phyloP scores from a whole-genome alignment of 306 rosid genomes.

The Ormosia emarginata region DNA sequence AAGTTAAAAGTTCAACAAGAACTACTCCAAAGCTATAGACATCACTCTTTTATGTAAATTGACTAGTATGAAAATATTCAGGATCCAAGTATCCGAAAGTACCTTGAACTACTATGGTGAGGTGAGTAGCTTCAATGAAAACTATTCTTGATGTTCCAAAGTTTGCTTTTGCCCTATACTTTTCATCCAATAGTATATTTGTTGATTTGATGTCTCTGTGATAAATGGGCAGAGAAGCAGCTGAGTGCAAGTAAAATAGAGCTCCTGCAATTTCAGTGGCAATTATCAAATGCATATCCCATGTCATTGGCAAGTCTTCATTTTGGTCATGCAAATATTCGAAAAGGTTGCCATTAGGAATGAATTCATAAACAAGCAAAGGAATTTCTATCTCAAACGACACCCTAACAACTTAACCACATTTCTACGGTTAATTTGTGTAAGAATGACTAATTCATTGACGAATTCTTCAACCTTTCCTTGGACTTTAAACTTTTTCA shows the following conservation, averaged over 20 bases:
- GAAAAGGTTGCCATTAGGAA: slow-evolving; percentile 8
- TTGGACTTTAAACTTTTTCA: not conserved
- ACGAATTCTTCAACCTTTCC: slow-evolving; percentile 20
- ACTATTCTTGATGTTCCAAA: slow-evolving; percentile 23
- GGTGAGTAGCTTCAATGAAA: slow-evolving; percentile 10
- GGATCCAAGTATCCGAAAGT: slow-evolving; percentile 28
- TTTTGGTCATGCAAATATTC: slow-evolving; percentile 3
- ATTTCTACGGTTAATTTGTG: slow-evolving; percentile 26
- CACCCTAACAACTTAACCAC: slow-evolving; percentile 16
- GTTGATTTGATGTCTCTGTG: slow-evolving; percentile 25
- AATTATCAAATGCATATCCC: slow-evolving; percentile 18
- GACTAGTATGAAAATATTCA: slow-evolving; percentile 20
- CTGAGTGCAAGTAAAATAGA: slow-evolving; percentile 19
- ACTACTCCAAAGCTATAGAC: slow-evolving; percentile 23
- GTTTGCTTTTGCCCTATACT: slow-evolving; percentile 21
- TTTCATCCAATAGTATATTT: slow-evolving; percentile 22
- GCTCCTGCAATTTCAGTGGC: slow-evolving; percentile 23
- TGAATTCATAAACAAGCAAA: slow-evolving; percentile 26
- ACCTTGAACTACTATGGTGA: slow-evolving; percentile 13
- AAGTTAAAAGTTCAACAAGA: slow-evolving; percentile 10
- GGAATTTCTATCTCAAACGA: slow-evolving; percentile 14
- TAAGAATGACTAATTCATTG: slow-evolving; percentile 10
- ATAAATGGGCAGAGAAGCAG: slow-evolving; percentile 20
- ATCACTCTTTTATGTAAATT: slow-evolving; percentile 16
- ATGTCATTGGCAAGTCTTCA: slow-evolving; percentile 4